Conservation (phyloP, 208 protist genomes). For the Leishmania aethiopica region DNA sequence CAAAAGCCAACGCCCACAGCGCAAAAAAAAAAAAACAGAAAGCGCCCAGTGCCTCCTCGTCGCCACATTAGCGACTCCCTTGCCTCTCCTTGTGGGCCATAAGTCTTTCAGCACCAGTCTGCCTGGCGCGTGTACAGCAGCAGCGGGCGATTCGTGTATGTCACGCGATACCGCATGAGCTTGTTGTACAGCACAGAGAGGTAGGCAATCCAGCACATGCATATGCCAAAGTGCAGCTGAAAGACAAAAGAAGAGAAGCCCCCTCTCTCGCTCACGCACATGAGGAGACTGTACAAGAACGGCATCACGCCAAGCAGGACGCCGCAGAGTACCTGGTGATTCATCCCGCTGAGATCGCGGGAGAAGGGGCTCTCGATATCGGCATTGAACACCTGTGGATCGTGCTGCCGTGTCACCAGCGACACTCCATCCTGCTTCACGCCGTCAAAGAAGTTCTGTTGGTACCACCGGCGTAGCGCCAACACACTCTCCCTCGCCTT, state of each 20-base stretch:
- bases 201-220: conserved; percentile 48
- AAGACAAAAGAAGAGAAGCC: conserved; percentile 24
- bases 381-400: conserved; percentile 49
- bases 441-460: conserved; percentile 86
- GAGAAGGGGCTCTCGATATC: conserved; percentile 73
- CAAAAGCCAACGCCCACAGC: background rate
- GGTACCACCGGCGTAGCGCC: conserved; percentile 65
- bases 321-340: conserved; percentile 56
- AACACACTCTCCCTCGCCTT: conserved; percentile 34
- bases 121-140: conserved; percentile 38
- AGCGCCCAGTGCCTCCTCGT: background rate
- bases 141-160: conserved; percentile 74
- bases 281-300: conserved; percentile 43
- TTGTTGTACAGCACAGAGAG: conserved; percentile 41
- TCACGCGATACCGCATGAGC: conserved; percentile 53
- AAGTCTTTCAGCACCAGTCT: conserved; percentile 22
- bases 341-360: conserved; percentile 66
- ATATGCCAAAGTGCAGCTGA: conserved; percentile 35
- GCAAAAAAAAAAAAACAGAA: background rate
- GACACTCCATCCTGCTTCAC: conserved; percentile 79
- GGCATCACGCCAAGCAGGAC: conserved; percentile 39
- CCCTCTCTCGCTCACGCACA: conserved; percentile 22
- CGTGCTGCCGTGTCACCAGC: conserved; percentile 74
- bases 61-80: background rate
- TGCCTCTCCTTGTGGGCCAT: background rate